Base-by-base conservation (phyloP, 805 yeast species). In the Nakazawaea peltata region DNA sequence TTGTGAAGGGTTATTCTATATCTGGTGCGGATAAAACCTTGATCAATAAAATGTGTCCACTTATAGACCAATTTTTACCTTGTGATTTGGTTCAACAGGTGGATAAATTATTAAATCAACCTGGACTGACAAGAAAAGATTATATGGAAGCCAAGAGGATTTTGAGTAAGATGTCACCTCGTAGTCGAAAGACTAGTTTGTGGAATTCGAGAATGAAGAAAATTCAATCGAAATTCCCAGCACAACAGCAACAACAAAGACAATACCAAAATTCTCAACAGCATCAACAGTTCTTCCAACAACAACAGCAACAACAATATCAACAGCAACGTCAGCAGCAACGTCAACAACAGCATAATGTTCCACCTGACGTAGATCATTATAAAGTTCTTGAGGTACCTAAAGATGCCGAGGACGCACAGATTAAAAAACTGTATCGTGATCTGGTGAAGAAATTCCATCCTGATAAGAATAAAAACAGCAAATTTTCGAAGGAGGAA, bases 381-480 rank as follows among this genome's bases (percentile, higher is more conserved):
- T 90, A 90, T 56, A 83, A 84, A 49, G 67, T 82, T 3, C 59
- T 90, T 13, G 94, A 78, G 11, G 69, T 90, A 5, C 45, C 76
- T 0, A 63, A 67, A 39, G 71, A 71, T 42, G 94, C 97, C 0
- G 76, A 73, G 39, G 77, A 74, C 1, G 68, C 70, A 40, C 80
- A 82, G 6, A 79, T 90, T 42, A 84, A 81, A 48, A 80, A 75
- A 54, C 94, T 94, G 0, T 81, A 87, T 58, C 66, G 96, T 40
- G 66, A 76, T 6, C 71, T 79, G 49, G 81, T 92, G 24, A 79
- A 81, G 49, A 77, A 77, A 50, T 85, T 71, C 54, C 98, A 90
- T 52, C 98, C 98, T 0, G 98, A 90, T 57, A 92, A 90, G 54
- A 79, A 83, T 51, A 77, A 76, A 48, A 50, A 44, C 13, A 78